Conservation (phyloP, 306 rosid species). For the Acmispon strigosus region DNA sequence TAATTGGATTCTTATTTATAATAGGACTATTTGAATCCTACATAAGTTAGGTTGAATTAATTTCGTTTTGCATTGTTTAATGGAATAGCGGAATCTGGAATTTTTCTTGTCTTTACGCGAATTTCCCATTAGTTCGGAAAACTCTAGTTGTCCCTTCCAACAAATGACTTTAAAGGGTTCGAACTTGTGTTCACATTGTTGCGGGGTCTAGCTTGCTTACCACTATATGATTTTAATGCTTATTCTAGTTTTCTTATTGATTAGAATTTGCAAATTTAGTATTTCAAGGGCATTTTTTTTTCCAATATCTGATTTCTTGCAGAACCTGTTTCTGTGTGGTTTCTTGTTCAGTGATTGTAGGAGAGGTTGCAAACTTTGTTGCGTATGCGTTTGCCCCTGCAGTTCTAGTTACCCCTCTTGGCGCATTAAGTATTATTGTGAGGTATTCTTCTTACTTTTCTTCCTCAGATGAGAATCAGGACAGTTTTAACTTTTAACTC, state of each 20-base stretch:
- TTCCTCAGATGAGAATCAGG: neutral
- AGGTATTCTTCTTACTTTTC: slow-evolving; percentile 45
- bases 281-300: slow-evolving; percentile 10
- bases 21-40: neutral
- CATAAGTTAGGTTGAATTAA: neutral
- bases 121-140: too few species aligned
- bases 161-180: too few species aligned
- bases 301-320: slow-evolving; percentile 28
- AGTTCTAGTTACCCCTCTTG: slow-evolving; percentile 85
- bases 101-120: too few species aligned
- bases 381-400: slow-evolving; percentile 96
- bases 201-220: too few species aligned
- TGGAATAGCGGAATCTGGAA: neutral
- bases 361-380: slow-evolving; percentile 76
- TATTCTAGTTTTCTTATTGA: neutral
- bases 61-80: neutral
- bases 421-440: slow-evolving; percentile 84
- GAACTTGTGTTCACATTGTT: too few species aligned
- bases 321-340: slow-evolving; percentile 39
- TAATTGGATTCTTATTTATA: neutral
- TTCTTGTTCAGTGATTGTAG: slow-evolving; percentile 73
- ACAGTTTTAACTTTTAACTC: neutral
- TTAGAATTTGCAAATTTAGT: neutral
- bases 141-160: too few species aligned
- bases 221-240: neutral